Evolutionary conservation across 176 grass and related monocot species (phyloP).

Genomic region (Ananas comosus): DNA sequence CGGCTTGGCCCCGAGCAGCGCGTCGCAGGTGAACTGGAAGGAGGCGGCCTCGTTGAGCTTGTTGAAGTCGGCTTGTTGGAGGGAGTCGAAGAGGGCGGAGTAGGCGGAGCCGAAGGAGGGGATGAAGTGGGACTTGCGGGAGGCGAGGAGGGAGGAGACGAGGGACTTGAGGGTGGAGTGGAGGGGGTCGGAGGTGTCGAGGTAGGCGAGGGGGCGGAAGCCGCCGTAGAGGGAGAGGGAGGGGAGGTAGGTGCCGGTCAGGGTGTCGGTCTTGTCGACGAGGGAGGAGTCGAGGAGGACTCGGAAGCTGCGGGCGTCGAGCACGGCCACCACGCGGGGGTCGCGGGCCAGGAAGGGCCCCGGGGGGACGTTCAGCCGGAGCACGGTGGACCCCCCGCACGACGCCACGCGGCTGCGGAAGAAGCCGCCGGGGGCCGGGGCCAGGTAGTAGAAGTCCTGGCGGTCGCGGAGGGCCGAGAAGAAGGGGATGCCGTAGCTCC

Average conservation of each 20-base stretch:
- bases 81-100: conserved; percentile 25
- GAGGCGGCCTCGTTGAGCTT: conserved; percentile 23
- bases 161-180: conserved; percentile 54
- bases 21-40: conserved; percentile 47
- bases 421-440: conserved; percentile 45
- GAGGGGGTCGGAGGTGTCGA: conserved; percentile 43
- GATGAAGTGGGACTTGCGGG: conserved; percentile 29
- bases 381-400: conserved; percentile 49
- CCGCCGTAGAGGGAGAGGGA: conserved; percentile 45
- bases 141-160: conserved; percentile 31
- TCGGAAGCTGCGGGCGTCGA: conserved; percentile 62
- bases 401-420: conserved; percentile 48
- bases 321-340: conserved; percentile 52
- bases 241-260: conserved; percentile 63
- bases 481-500: conserved; percentile 47
- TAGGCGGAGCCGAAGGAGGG: conserved; percentile 33
- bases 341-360: conserved; percentile 37
- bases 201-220: conserved; percentile 46
- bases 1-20: conserved; percentile 39
- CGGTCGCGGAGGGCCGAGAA: conserved; percentile 46
- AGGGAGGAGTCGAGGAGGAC: conserved; percentile 46
- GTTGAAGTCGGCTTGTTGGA: conserved; percentile 23
- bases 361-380: conserved; percentile 56
- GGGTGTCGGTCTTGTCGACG: conserved; percentile 59
- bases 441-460: conserved; percentile 63